Evolutionary conservation across 129 eudicot genomes (phyloP).

Genomic region (Solidago caesia): DNA sequence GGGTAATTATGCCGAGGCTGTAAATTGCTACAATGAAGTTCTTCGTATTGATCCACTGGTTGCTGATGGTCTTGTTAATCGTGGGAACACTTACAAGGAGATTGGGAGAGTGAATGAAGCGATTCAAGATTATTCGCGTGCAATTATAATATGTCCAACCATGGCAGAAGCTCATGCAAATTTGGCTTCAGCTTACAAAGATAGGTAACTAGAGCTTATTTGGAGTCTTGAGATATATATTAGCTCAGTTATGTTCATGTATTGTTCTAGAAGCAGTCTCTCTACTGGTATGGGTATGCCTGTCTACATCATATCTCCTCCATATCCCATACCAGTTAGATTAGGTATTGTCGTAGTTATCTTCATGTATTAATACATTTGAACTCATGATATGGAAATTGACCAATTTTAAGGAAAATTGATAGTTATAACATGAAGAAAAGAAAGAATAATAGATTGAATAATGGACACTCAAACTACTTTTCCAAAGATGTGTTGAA

Average conservation of each 20-base stretch:
- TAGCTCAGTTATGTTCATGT: neutral
- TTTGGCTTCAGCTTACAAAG: conserved; percentile 92
- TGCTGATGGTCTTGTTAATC: conserved; percentile 88
- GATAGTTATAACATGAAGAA: no score
- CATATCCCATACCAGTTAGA: no score
- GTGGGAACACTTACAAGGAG: conserved; percentile 91
- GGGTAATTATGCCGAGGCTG: conserved; percentile 90
- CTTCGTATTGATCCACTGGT: conserved; percentile 90
- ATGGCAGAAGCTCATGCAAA: conserved; percentile 99
- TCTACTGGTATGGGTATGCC: no score
- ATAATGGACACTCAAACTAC: no score
- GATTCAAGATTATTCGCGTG: conserved; percentile 82
- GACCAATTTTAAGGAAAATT: no score
- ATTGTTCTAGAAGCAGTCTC: neutral
- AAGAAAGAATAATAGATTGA: no score
- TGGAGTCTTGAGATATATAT: neutral
- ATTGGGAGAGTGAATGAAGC: conserved; percentile 95
- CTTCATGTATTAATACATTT: neutral
- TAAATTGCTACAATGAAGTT: conserved; percentile 90
- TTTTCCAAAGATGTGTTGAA: no score
- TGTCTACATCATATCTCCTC: no score
- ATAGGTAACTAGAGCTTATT: conserved; percentile 48
- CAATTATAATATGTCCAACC: conserved; percentile 68
- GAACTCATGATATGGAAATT: neutral
- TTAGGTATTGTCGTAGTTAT: no score